Evolutionary conservation across 1,284 basidiomycete genomes (phyloP).

Genomic region (Tetrapyrgos nigripes): DNA sequence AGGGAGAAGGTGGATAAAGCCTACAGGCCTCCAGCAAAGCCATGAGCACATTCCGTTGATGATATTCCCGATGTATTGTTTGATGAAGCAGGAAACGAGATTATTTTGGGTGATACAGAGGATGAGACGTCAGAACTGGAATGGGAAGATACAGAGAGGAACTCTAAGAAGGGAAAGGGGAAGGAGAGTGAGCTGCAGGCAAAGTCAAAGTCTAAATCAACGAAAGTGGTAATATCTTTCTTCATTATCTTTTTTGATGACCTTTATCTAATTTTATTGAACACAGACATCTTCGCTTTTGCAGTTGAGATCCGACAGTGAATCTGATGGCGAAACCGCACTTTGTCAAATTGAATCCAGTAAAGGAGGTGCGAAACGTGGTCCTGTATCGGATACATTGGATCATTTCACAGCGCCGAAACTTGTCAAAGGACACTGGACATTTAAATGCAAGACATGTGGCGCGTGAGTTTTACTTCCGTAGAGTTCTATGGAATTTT

Average conservation of each 20-base stretch:
- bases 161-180: not conserved
- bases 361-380: constrained; percentile 17
- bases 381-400: constrained; percentile 25
- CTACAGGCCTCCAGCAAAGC: not conserved
- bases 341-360: constrained; percentile 20
- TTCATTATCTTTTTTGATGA: not conserved
- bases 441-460: constrained; percentile 23
- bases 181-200: not conserved
- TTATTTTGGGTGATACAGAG: no score
- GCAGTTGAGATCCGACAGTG: constrained; percentile 19
- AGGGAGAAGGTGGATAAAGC: not conserved
- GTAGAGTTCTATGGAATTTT: not conserved
- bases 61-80: not conserved
- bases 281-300: not conserved
- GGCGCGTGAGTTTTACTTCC: constrained; percentile 18
- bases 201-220: not conserved
- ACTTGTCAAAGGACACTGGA: constrained; percentile 19
- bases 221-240: not conserved
- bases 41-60: not conserved
- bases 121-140: no score
- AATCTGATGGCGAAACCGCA: constrained; percentile 26
- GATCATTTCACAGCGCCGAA: constrained; percentile 20
- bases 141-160: not conserved
- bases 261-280: not conserved
- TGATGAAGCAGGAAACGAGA: not conserved